Conservation (phyloP, 176 grass and related monocot species). For the Raddia guianensis region DNA sequence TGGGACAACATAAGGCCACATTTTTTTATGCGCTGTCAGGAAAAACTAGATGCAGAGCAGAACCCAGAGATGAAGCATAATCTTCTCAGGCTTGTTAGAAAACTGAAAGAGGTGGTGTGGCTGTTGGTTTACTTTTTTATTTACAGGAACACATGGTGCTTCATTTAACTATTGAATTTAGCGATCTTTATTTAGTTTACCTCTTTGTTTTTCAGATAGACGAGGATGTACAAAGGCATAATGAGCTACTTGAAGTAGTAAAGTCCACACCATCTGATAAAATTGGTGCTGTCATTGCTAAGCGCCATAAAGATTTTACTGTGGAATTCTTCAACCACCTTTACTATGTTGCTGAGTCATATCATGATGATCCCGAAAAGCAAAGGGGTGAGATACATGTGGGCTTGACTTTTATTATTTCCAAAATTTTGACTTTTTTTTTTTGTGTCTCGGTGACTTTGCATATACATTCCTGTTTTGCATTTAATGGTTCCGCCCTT, state of each 20-base stretch:
- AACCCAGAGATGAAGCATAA: constrained; percentile 88
- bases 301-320: constrained; percentile 85
- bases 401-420: background rate
- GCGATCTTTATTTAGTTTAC: constrained; percentile 9
- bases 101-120: constrained; percentile 77
- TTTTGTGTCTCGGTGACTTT: background rate
- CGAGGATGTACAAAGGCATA: constrained; percentile 86
- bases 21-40: constrained; percentile 75
- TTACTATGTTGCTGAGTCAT: constrained; percentile 77
- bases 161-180: constrained; percentile 23
- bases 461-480: constrained; percentile 1
- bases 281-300: constrained; percentile 67
- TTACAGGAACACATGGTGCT: background rate
- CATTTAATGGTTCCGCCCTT: background rate
- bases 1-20: constrained; percentile 76
- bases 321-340: constrained; percentile 90
- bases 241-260: constrained; percentile 79
- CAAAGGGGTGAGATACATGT: constrained; percentile 63
- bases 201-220: constrained; percentile 60
- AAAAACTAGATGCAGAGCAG: constrained; percentile 64
- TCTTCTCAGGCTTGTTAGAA: constrained; percentile 73
- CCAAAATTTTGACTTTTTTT: background rate
- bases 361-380: constrained; percentile 57
- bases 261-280: constrained; percentile 57
- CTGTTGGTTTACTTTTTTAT: background rate